A percentile compares a stretch with the other conserved stretches of the same genome.
These are phyloP conservation scores for Polychaeton citri DNA, from an alignment of 2,329 filamentous ascomycete species.

Conservation along the genomic window DNA sequence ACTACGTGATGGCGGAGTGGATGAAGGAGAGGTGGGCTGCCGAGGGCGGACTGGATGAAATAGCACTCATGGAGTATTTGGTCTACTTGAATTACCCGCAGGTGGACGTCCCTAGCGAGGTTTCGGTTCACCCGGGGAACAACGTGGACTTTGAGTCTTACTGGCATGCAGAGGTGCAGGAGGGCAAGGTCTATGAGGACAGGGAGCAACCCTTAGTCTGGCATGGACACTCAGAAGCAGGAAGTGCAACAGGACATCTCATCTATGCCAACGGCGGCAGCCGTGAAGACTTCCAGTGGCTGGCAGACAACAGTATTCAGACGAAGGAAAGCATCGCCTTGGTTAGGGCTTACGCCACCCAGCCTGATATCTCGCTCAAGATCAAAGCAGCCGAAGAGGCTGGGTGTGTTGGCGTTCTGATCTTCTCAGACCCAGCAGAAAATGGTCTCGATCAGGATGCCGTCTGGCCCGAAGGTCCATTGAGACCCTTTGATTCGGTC, in stretches of 20 bases:
- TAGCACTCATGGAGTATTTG: constrained; percentile 53
- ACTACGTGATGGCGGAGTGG: constrained; percentile 74
- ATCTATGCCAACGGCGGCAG: constrained; percentile 91
- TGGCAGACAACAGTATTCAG: constrained; percentile 59
- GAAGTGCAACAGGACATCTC: constrained; percentile 72
- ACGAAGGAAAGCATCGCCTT: constrained; percentile 71
- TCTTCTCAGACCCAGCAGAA: constrained; percentile 82
- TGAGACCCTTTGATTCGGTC: constrained; percentile 68
- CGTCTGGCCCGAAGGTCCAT: constrained; percentile 62
- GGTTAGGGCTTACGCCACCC: constrained; percentile 65
- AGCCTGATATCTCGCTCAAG: constrained; percentile 63
- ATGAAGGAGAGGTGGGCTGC: constrained; percentile 66
- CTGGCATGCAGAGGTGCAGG: constrained; percentile 77
- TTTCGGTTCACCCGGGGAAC: constrained; percentile 35
- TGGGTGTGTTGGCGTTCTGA: constrained; percentile 75
- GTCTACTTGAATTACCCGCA: constrained; percentile 86
- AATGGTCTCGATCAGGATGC: constrained; percentile 66
- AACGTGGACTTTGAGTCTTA: constrained; percentile 10
- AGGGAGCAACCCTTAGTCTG: constrained; percentile 61
- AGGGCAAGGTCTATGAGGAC: constrained; percentile 56
- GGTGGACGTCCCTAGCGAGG: constrained; percentile 62
- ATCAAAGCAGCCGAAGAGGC: constrained; percentile 80
- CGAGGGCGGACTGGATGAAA: constrained; percentile 51
- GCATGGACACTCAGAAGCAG: constrained; percentile 77
- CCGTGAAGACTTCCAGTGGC: constrained; percentile 62